Conservation (phyloP, 1,139 yeast genomes). For the Protomyces inundatus region DNA sequence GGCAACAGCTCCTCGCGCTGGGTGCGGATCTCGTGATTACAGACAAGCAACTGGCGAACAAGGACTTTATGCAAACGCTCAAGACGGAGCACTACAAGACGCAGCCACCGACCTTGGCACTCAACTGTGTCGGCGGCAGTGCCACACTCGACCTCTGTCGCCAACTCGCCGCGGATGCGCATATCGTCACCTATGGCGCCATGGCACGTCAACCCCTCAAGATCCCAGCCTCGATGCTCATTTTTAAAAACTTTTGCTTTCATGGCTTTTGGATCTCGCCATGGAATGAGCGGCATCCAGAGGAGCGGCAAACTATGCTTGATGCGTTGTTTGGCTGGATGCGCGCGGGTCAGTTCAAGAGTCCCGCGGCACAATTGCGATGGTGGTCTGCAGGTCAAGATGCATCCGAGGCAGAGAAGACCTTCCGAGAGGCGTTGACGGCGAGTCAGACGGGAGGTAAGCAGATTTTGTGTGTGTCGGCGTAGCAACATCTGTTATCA, state of each 20-base stretch:
- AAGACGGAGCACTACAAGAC: constrained; percentile 46
- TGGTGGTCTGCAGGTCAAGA: constrained; percentile 5
- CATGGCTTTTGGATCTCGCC: constrained; percentile 93
- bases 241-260: constrained; percentile 79
- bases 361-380: constrained; percentile 1
- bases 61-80: constrained; percentile 63
- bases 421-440: constrained; percentile 3
- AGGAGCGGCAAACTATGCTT: constrained; percentile 57
- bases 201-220: constrained; percentile 94
- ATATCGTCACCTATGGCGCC: constrained; percentile 90
- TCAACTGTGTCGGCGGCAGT: constrained; percentile 91
- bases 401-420: neutral
- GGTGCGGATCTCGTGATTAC: constrained; percentile 92
- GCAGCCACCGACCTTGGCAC: constrained; percentile 59
- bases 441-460: neutral
- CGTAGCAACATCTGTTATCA: too few species aligned
- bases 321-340: constrained; percentile 61
- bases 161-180: constrained; percentile 61
- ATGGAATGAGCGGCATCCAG: constrained; percentile 61
- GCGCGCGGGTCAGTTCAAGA: constrained; percentile 52
- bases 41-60: constrained; percentile 71
- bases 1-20: constrained; percentile 50
- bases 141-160: constrained; percentile 76
- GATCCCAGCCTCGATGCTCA: constrained; percentile 79
- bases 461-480: constrained; percentile 10